Evolutionary conservation across 2,329 filamentous ascomycete genomes (phyloP).

Genomic region (Botrytis paeoniae): DNA sequence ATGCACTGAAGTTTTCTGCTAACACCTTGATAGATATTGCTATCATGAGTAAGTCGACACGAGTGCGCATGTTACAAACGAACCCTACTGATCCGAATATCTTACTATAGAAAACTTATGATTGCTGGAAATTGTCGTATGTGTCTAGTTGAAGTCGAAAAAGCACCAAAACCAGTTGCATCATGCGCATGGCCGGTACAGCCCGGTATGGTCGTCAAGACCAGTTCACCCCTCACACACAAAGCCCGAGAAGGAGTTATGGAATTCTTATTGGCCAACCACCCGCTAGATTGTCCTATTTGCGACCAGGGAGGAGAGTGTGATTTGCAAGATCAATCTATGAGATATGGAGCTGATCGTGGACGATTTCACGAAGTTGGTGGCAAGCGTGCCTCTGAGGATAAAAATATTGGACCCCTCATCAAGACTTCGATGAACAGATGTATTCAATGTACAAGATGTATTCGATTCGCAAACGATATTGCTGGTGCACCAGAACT

Average conservation of each 20-base stretch:
- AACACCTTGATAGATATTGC: slow-evolving; percentile 69
- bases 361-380: slow-evolving; percentile 94
- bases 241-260: slow-evolving; percentile 98
- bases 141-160: slow-evolving; percentile 98
- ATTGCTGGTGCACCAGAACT: slow-evolving; percentile 93
- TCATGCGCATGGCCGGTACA: slow-evolving; percentile 99
- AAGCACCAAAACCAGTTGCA: slow-evolving; percentile 92
- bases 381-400: slow-evolving; percentile 96
- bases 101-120: slow-evolving; percentile 75
- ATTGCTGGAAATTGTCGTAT: slow-evolving; percentile 99
- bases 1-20: slow-evolving; percentile 23
- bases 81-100: slow-evolving; percentile 28
- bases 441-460: slow-evolving; percentile 98
- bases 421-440: slow-evolving; percentile 99
- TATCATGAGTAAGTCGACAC: slow-evolving; percentile 80
- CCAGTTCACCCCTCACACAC: slow-evolving; percentile 91
- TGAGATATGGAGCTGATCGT: slow-evolving; percentile 95
- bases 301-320: slow-evolving; percentile 99
- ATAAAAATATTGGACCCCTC: slow-evolving; percentile 97
- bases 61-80: neutral
- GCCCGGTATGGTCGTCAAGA: slow-evolving; percentile 98
- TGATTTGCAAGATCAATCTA: slow-evolving; percentile 98
- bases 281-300: slow-evolving; percentile 93
- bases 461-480: slow-evolving; percentile 96
- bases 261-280: slow-evolving; percentile 96